Percentiles rank a stretch among this genome's conserved stretches.
phyloP scores from a whole-genome alignment of 768 basidiomycete species.

The Tylopilus balloui region DNA sequence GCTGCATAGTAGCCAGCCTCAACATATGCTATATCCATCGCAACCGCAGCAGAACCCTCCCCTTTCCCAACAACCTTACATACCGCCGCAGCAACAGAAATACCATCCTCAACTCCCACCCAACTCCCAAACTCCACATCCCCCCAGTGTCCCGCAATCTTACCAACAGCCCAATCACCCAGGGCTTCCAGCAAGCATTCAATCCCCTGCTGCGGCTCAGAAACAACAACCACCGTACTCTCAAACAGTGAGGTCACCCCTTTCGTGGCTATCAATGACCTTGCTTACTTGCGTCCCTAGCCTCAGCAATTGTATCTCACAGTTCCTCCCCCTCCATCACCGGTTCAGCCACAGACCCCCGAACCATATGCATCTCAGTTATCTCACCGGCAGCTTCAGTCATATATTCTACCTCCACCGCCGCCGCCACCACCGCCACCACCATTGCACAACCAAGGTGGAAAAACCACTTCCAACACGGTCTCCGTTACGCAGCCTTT shows the following conservation, averaged over 20 bases:
- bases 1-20: slow-evolving; percentile 7
- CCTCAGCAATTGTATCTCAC: slow-evolving; percentile 12
- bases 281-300: not conserved
- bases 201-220: not conserved
- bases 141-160: slow-evolving; percentile 12
- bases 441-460: slow-evolving; percentile 6
- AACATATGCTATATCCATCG: slow-evolving; percentile 7
- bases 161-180: slow-evolving; percentile 16
- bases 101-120: slow-evolving; percentile 13
- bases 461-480: not conserved
- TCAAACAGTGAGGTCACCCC: slow-evolving; percentile 10
- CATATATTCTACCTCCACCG: slow-evolving; percentile 19
- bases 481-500: slow-evolving; percentile 2
- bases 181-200: slow-evolving; percentile 8
- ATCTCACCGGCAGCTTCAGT: slow-evolving; percentile 18
- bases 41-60: slow-evolving; percentile 10
- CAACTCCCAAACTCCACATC: slow-evolving; percentile 12
- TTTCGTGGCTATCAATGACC: not conserved
- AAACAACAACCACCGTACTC: slow-evolving; percentile 2
- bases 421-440: slow-evolving; percentile 10
- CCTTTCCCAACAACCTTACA: slow-evolving; percentile 8
- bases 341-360: slow-evolving; percentile 11
- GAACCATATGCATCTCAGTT: slow-evolving; percentile 11
- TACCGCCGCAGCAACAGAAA: slow-evolving; percentile 8
- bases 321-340: slow-evolving; percentile 19